These are phyloP conservation scores for Naegleria fowleri DNA, from an alignment of 208 protist species.

Conservation along the genomic window DNA sequence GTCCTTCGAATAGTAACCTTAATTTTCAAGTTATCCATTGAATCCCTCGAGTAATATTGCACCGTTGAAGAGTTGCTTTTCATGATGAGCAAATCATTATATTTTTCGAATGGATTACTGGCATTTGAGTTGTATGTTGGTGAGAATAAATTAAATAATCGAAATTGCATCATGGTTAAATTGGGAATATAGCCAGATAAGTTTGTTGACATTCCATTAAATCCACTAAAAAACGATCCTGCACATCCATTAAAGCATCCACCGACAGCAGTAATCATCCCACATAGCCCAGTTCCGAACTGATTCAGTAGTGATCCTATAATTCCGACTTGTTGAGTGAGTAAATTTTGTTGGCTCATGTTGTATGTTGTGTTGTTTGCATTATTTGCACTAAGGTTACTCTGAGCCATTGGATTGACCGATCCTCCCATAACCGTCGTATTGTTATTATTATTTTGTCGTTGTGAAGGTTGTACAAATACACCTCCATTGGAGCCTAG, in stretches of 20 bases:
- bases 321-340: not conserved
- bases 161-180: not conserved
- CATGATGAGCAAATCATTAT: not conserved
- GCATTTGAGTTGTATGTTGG: not conserved
- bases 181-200: not conserved
- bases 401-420: too few species aligned
- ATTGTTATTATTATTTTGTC: too few species aligned
- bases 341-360: too few species aligned
- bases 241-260: not conserved
- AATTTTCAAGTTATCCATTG: constrained; percentile 1
- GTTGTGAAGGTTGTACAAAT: too few species aligned
- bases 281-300: not conserved
- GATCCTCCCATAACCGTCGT: too few species aligned
- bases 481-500: too few species aligned
- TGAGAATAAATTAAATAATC: not conserved
- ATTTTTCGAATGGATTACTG: not conserved
- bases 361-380: too few species aligned
- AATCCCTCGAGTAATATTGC: not conserved
- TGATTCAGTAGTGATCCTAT: not conserved
- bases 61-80: not conserved
- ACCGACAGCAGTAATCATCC: not conserved
- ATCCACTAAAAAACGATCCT: not conserved
- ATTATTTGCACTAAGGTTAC: too few species aligned
- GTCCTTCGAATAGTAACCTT: not conserved
- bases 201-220: not conserved